phyloP scores from a whole-genome alignment of 192 early-diverging fungal genomes.

The Gorgonomyces haynaldii region DNA sequence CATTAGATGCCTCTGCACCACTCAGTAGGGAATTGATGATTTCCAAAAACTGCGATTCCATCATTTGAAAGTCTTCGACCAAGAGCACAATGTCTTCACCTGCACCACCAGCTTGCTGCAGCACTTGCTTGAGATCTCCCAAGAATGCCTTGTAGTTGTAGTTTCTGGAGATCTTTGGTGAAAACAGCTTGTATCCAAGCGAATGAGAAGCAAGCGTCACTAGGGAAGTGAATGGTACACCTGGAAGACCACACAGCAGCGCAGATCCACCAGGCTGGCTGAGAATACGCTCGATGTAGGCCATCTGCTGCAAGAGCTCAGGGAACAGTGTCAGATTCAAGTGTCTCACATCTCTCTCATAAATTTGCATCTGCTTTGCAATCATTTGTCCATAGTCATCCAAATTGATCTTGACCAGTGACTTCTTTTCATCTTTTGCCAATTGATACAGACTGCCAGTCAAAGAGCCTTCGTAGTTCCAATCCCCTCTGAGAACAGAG shows the following conservation, averaged over 20 bases:
- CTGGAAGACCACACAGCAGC: constrained; percentile 39
- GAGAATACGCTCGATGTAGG: constrained; percentile 31
- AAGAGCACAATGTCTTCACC: constrained; percentile 33
- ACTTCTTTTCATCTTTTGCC: background rate
- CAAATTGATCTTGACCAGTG: constrained; percentile 5
- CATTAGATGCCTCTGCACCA: constrained; percentile 39
- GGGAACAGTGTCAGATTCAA: constrained; percentile 33
- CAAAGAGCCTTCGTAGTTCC: constrained; percentile 21
- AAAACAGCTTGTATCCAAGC: constrained; percentile 26
- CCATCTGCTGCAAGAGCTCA: constrained; percentile 32
- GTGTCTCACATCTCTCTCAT: constrained; percentile 35
- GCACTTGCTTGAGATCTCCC: constrained; percentile 34
- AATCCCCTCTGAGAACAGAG: constrained; percentile 28
- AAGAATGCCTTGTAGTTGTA: constrained; percentile 33
- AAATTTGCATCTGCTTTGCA: constrained; percentile 20
- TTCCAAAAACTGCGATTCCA: constrained; percentile 31
- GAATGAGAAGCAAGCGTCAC: constrained; percentile 30
- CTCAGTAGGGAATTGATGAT: constrained; percentile 42
- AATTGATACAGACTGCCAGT: constrained; percentile 14
- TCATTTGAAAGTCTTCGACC: constrained; percentile 44
- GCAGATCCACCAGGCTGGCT: constrained; percentile 39
- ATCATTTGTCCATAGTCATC: constrained; percentile 20
- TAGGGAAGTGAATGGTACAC: constrained; percentile 26
- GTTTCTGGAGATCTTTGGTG: constrained; percentile 22
- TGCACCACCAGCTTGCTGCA: constrained; percentile 29